Evolutionary conservation across 306 rosid genomes (phyloP).

Genomic region (Cucurbita maxima): DNA sequence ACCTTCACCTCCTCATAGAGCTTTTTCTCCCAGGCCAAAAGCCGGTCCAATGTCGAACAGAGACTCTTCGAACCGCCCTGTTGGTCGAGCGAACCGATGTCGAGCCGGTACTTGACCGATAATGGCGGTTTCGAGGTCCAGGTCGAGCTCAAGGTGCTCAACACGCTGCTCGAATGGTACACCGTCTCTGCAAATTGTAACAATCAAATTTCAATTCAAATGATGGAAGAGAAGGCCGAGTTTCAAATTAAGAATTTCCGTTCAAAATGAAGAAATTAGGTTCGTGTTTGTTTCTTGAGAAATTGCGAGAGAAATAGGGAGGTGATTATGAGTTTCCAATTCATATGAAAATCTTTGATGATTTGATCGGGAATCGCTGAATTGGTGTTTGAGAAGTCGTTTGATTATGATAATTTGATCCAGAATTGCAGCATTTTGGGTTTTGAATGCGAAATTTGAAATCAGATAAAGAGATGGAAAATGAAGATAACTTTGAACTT

Average conservation of each 20-base stretch:
- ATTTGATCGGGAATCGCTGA: background rate
- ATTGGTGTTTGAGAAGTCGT: background rate
- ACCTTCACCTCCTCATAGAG: conserved; percentile 91
- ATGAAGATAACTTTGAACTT: conserved; percentile 7
- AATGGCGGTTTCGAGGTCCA: conserved; percentile 97
- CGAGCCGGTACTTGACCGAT: conserved; percentile 76
- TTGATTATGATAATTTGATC: background rate
- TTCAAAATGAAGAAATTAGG: background rate
- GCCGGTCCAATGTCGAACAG: conserved; percentile 77
- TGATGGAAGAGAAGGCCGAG: background rate
- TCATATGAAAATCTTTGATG: background rate
- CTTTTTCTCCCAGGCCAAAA: conserved; percentile 98
- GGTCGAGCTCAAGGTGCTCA: conserved; percentile 83
- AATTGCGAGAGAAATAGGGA: conserved; percentile 1
- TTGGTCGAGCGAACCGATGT: conserved; percentile 37
- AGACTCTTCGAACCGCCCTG: conserved; percentile 66
- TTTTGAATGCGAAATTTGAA: background rate
- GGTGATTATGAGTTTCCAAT: background rate
- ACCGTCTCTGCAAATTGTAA: conserved; percentile 54
- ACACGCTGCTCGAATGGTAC: conserved; percentile 78
- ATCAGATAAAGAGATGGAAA: background rate
- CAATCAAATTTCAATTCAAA: background rate
- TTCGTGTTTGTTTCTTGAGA: conserved; percentile 1
- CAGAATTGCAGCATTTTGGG: background rate
- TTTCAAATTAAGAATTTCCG: background rate